Conservation (phyloP, 164 flowering plant genomes). For the Saururus chinensis region DNA sequence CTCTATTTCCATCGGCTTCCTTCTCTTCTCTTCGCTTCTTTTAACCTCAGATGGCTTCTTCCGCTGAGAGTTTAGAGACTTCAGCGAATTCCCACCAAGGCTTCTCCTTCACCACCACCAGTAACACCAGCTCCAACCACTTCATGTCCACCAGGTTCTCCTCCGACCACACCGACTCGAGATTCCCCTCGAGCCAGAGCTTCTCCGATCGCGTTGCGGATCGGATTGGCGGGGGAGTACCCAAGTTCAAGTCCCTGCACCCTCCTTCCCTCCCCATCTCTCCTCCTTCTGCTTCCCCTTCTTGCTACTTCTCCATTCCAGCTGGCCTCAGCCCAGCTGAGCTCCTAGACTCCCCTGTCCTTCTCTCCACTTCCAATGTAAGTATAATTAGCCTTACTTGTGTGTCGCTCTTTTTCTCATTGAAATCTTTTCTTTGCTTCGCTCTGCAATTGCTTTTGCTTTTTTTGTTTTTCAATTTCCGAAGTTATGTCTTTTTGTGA, state of each 20-base stretch:
- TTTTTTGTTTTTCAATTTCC: neutral
- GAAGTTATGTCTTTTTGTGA: neutral
- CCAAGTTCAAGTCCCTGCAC: constrained; percentile 49
- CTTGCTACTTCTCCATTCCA: constrained; percentile 41
- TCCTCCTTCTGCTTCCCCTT: constrained; percentile 51
- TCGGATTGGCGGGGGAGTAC: constrained; percentile 22
- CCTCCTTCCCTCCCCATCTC: constrained; percentile 53
- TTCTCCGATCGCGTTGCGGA: constrained; percentile 15
- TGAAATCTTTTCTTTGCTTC: neutral
- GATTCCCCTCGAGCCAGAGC: constrained; percentile 13
- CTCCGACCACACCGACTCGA: constrained; percentile 10
- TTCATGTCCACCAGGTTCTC: constrained; percentile 24
- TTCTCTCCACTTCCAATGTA: constrained; percentile 45
- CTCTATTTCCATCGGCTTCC: neutral
- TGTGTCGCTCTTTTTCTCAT: neutral
- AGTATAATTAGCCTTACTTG: constrained; percentile 10
- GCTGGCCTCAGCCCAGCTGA: constrained; percentile 49
- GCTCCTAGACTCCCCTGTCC: constrained; percentile 54
- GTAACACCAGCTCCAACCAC: neutral
- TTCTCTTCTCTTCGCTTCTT: constrained; percentile 3
- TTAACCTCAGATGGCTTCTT: constrained; percentile 27
- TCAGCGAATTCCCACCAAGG: constrained; percentile 22
- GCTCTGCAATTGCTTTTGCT: neutral
- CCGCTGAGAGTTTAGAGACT: constrained; percentile 27
- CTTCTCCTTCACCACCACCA: constrained; percentile 20